Percentiles rank a stretch among this genome's conserved stretches.
These are phyloP conservation scores for Ascochyta clinopodiicola DNA, from an alignment of 2,329 filamentous ascomycete genomes.

Conservation along the genomic window DNA sequence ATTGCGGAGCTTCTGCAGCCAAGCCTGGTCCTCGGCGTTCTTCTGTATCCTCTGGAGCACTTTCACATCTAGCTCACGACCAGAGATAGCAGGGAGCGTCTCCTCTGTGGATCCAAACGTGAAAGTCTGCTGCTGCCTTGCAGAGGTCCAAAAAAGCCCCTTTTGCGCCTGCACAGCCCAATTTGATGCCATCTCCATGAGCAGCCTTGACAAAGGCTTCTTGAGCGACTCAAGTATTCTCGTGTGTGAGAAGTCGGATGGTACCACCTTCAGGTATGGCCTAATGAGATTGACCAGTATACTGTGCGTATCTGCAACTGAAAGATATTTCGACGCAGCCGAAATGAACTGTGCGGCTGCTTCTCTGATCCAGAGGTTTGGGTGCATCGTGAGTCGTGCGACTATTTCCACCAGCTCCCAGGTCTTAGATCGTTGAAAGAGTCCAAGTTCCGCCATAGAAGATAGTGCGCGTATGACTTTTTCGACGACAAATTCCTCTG, in stretches of 20 bases:
- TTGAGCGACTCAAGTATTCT: constrained; percentile 82
- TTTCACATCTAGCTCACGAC: constrained; percentile 63
- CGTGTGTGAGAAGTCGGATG: constrained; percentile 73
- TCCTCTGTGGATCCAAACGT: constrained; percentile 67
- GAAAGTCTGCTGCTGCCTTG: constrained; percentile 73
- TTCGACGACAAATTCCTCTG: constrained; percentile 93
- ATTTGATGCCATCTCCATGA: constrained; percentile 82
- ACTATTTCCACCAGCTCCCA: constrained; percentile 89
- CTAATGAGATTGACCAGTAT: constrained; percentile 80
- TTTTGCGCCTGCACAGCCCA: constrained; percentile 86
- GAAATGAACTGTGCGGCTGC: constrained; percentile 84
- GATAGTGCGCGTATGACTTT: constrained; percentile 87
- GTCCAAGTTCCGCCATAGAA: constrained; percentile 83
- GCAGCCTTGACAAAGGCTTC: constrained; percentile 76
- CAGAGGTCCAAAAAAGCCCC: constrained; percentile 85
- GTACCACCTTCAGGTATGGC: constrained; percentile 79
- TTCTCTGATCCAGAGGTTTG: constrained; percentile 94
- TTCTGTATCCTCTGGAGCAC: constrained; percentile 70
- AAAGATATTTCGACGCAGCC: constrained; percentile 75
- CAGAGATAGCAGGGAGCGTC: constrained; percentile 60
- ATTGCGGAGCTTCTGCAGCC: constrained; percentile 84
- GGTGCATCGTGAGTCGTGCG: constrained; percentile 87
- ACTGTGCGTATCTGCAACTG: constrained; percentile 80
- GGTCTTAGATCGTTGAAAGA: constrained; percentile 82
- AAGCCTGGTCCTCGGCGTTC: constrained; percentile 93